Base-by-base conservation (phyloP, 2,329 filamentous ascomycete genomes). In the Colletotrichum neosansevieriae region DNA sequence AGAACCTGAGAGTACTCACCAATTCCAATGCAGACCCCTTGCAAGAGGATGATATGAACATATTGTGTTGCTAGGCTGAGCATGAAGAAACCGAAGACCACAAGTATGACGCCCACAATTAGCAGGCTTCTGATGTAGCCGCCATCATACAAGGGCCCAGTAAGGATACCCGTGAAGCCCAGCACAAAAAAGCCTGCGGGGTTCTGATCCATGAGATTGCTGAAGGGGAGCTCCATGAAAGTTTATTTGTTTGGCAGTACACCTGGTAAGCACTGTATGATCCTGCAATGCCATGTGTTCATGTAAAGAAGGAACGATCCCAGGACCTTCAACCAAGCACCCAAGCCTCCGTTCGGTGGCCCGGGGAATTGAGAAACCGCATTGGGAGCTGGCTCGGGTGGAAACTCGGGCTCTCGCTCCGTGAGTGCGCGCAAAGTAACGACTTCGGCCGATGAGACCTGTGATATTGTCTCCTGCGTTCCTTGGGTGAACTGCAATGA, bases 181-280 rank as follows among this genome's bases (percentile, higher is more conserved):
- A 87, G 76, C 2, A 87, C 2, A 87, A 73, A 45, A 81, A 83
- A 0, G 76, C 77, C 61, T 86, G 84, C 3, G 83, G 72, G 3
- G 82, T 81, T n/a, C 83, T 83, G 15, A 86, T 82, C 78, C 76
- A 83, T 3, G 82, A 78, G 9, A 84, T 82, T 24, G 58, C 32
- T 12, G 44, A 60, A 24, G 58, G 44, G 10, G 44, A 49, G 12
- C 9, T n/a, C 10, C 42, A 60, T 11, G 17, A 17, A 4, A 60
- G 44, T 15, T 71, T 68, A 0, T 79, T 77, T 40, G 75, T 80
- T 36, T 71, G 70, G 69, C 87, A 88, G 75, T 86, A 86, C 6
- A 81, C 81, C 70, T 87, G 84, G 69, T 85, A 88, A 3, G 85
- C 81, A 3, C 86, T 85, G 63, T 86, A n/a, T n/a, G n/a, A n/a